A percentile compares a stretch with the other conserved stretches of the same genome.
These are phyloP conservation scores for Gautieria morchelliformis DNA, from an alignment of 768 basidiomycete species.

Conservation along the genomic window DNA sequence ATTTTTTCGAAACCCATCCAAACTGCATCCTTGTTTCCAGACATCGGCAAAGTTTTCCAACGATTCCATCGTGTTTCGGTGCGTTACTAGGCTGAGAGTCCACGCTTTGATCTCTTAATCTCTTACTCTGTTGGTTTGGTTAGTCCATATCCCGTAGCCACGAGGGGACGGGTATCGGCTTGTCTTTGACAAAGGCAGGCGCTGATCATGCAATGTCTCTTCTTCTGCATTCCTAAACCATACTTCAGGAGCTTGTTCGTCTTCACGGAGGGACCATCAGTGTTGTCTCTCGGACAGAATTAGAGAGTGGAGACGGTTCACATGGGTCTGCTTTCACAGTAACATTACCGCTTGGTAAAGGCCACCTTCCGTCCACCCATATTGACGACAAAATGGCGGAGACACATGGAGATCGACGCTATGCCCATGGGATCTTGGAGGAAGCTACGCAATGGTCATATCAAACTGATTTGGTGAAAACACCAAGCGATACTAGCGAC, in stretches of 20 bases:
- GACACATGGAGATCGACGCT: slow-evolving; percentile 13
- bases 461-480: slow-evolving; percentile 12
- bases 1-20: background rate
- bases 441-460: slow-evolving; percentile 27
- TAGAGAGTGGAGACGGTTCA: slow-evolving; percentile 19
- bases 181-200: slow-evolving; percentile 24
- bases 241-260: slow-evolving; percentile 23
- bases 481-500: slow-evolving; percentile 1
- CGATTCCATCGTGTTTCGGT: slow-evolving; percentile 27
- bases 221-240: background rate
- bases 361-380: slow-evolving; percentile 22
- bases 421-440: slow-evolving; percentile 27
- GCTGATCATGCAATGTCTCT: background rate
- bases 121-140: too few relatives aligned
- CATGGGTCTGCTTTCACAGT: slow-evolving; percentile 27
- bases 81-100: background rate
- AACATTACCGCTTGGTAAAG: slow-evolving; percentile 22
- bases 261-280: slow-evolving; percentile 27
- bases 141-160: slow-evolving; percentile 22
- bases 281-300: slow-evolving; percentile 20
- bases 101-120: background rate
- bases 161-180: slow-evolving; percentile 28
- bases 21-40: slow-evolving; percentile 4
- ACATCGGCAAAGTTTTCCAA: slow-evolving; percentile 22
- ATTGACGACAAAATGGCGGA: slow-evolving; percentile 14